phyloP scores from a whole-genome alignment of 169 alveolate species.

The Eimeria acervulina region DNA sequence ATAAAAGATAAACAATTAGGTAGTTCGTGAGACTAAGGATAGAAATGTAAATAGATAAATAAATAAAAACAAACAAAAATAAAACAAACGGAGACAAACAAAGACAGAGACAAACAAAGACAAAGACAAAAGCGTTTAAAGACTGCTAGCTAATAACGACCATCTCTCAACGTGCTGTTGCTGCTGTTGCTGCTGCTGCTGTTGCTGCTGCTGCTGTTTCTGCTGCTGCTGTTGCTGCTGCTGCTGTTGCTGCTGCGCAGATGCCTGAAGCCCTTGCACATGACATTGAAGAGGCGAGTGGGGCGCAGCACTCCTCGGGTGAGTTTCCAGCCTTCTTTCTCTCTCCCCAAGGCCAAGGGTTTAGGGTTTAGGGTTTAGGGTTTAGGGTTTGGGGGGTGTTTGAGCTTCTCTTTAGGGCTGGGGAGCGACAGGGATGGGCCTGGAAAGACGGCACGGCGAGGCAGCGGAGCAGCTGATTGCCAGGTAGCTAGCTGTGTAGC shows the following conservation, averaged over 20 bases:
- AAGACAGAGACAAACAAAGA: too few species aligned
- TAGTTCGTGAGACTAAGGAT: too few species aligned
- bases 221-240: constrained; percentile 44
- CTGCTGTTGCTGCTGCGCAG: background rate
- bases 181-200: constrained; percentile 54
- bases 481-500: background rate
- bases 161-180: background rate
- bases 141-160: too few species aligned
- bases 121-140: too few species aligned
- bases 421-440: too few species aligned
- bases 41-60: too few species aligned
- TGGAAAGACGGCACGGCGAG: background rate
- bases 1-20: background rate
- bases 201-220: background rate
- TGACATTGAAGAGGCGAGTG: background rate
- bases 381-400: background rate
- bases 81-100: too few species aligned
- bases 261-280: constrained; percentile 5
- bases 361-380: constrained; percentile 41
- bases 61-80: too few species aligned
- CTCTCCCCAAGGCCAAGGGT: background rate
- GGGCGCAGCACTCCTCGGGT: background rate
- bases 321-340: background rate
- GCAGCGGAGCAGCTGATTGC: background rate
- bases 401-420: too few species aligned